Evolutionary conservation across 2,329 filamentous ascomycete genomes (phyloP).

Genomic region (Didymella segeticola): DNA sequence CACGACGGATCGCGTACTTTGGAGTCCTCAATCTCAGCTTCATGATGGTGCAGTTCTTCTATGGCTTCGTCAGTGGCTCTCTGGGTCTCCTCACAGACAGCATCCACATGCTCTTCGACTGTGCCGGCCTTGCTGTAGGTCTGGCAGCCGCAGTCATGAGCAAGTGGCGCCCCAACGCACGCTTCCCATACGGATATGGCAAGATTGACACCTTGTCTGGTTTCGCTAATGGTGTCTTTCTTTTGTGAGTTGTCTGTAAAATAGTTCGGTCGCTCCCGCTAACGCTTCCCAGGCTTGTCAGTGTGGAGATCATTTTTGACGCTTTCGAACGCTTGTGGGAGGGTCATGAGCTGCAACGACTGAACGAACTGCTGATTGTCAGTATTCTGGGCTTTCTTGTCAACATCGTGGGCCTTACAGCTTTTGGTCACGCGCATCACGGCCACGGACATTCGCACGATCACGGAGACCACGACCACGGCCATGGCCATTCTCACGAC

Average conservation of each 20-base stretch:
- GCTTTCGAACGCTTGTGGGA: conserved; percentile 87
- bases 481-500: conserved; percentile 65
- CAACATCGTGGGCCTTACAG: conserved; percentile 89
- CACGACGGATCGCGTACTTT: conserved; percentile 94
- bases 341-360: conserved; percentile 80
- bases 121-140: conserved; percentile 87
- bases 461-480: conserved; percentile 50
- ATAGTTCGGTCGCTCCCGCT: conserved; percentile 1
- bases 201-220: conserved; percentile 97
- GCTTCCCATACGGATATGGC: conserved; percentile 93
- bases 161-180: conserved; percentile 90
- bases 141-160: conserved; percentile 91
- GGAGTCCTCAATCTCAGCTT: conserved; percentile 95
- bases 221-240: conserved; percentile 93
- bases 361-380: conserved; percentile 87
- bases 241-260: conserved; percentile 69
- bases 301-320: conserved; percentile 94
- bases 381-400: conserved; percentile 86
- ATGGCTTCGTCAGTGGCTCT: conserved; percentile 92
- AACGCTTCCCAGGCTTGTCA: conserved; percentile 71
- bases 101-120: conserved; percentile 99
- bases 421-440: conserved; percentile 70
- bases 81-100: conserved; percentile 95
- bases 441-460: conserved; percentile 59
- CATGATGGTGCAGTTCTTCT: conserved; percentile 93